Conservation (phyloP, 1,284 basidiomycete genomes). For the Cronartium quercuum region DNA sequence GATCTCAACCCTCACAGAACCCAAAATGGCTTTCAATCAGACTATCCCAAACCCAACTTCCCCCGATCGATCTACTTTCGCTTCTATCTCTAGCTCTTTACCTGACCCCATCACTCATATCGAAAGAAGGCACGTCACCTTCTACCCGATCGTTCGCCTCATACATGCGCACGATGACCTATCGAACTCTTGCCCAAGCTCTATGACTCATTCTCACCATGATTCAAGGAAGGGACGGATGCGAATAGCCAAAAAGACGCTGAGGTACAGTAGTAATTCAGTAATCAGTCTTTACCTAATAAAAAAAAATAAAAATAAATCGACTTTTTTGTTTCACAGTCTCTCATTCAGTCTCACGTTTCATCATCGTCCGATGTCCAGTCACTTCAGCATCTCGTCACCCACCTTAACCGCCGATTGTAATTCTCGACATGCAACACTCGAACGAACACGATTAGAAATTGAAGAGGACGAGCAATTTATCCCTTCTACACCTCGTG, state of each 20-base stretch:
- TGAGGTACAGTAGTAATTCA: background rate
- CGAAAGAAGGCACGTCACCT: too few relatives aligned
- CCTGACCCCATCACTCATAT: too few relatives aligned
- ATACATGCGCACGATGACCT: background rate
- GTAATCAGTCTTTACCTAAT: too few relatives aligned
- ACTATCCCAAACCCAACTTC: too few relatives aligned
- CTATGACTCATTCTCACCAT: background rate
- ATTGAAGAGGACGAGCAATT: slow-evolving; percentile 31
- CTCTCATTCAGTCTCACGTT: background rate
- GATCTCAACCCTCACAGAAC: too few relatives aligned
- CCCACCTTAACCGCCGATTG: background rate
- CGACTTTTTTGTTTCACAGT: background rate
- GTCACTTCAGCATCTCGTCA: background rate
- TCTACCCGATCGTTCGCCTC: too few relatives aligned
- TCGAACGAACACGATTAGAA: slow-evolving; percentile 9
- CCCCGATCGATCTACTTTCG: too few relatives aligned
- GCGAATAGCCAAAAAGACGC: background rate
- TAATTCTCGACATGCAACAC: background rate
- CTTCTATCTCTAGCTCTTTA: too few relatives aligned
- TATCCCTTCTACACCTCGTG: slow-evolving; percentile 19
- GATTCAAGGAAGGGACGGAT: background rate
- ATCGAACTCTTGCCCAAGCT: background rate
- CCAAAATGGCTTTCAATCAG: too few relatives aligned
- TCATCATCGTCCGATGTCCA: background rate
- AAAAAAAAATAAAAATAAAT: background rate